Conservation (phyloP, 116 monocot species). For the Posidonia oceanica region DNA sequence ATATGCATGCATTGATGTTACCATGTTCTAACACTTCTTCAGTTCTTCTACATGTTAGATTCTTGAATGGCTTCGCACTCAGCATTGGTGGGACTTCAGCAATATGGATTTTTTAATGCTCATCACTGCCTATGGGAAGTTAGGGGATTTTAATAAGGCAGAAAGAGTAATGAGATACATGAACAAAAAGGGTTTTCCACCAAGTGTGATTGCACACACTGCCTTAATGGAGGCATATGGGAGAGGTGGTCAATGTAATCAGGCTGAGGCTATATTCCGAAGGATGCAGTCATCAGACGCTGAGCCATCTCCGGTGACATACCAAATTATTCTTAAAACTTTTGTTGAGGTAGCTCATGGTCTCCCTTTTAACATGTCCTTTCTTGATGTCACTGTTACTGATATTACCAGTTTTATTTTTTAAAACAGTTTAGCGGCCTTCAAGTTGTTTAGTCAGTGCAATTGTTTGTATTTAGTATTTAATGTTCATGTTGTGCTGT, state of each 20-base stretch:
- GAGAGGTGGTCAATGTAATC: constrained; percentile 48
- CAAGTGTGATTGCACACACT: constrained; percentile 86
- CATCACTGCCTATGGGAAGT: constrained; percentile 79
- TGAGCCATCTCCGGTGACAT: constrained; percentile 79
- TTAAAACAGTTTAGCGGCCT: too few species aligned
- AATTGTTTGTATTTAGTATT: too few species aligned
- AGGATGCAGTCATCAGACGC: constrained; percentile 83
- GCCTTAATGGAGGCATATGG: constrained; percentile 97
- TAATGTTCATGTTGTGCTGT: too few species aligned
- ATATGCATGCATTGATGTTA: too few species aligned
- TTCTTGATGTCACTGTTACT: too few species aligned
- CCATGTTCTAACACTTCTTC: too few species aligned
- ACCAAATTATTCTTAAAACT: constrained; percentile 85
- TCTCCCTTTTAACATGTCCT: neutral
- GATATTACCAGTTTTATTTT: too few species aligned
- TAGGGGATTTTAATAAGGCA: constrained; percentile 69
- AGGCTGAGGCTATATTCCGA: constrained; percentile 72
- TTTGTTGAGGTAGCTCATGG: constrained; percentile 56
- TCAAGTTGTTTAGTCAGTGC: too few species aligned
- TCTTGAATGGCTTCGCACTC: constrained; percentile 91
- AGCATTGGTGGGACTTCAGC: constrained; percentile 92
- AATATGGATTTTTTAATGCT: constrained; percentile 94
- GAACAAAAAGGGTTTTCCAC: constrained; percentile 71
- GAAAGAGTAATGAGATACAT: constrained; percentile 73
- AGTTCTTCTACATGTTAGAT: constrained; percentile 30